A percentile compares a stretch with the other conserved stretches of the same genome.
These are phyloP conservation scores for Mrakia blollopis DNA, from an alignment of 768 basidiomycete genomes.

Conservation along the genomic window DNA sequence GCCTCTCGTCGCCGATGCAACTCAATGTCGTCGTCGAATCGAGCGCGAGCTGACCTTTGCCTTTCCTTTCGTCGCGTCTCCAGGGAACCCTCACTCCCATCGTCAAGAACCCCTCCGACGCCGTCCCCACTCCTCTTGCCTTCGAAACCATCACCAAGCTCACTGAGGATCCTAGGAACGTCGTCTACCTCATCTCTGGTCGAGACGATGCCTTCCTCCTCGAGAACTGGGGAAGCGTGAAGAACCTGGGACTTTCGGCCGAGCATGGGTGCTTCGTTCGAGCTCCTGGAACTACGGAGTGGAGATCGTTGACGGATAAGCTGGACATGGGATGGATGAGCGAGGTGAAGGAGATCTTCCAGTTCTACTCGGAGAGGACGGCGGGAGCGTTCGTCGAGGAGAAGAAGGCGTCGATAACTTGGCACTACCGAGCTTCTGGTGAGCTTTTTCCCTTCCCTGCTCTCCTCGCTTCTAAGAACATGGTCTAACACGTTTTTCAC, in stretches of 20 bases:
- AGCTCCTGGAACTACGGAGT: conserved; percentile 59
- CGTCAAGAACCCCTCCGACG: conserved; percentile 86
- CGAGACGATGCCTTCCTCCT: conserved; percentile 90
- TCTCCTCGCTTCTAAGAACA: too few species aligned
- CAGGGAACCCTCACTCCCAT: conserved; percentile 95
- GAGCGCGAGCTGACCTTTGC: not conserved
- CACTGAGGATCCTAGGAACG: conserved; percentile 72
- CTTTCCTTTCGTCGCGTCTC: not conserved
- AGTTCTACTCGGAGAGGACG: conserved; percentile 93
- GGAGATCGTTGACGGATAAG: conserved; percentile 83
- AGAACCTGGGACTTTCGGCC: conserved; percentile 79
- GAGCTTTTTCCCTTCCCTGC: too few species aligned
- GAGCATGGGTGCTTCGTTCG: conserved; percentile 94
- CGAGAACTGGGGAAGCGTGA: conserved; percentile 79
- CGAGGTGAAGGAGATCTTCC: conserved; percentile 92
- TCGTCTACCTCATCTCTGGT: conserved; percentile 96
- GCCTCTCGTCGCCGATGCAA: not conserved
- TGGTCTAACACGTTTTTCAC: too few species aligned
- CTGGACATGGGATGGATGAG: conserved; percentile 97
- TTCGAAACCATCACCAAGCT: conserved; percentile 69
- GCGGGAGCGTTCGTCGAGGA: conserved; percentile 93
- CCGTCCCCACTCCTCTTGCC: conserved; percentile 68
- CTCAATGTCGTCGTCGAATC: not conserved
- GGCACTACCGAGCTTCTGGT: conserved; percentile 75
- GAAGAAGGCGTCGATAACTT: conserved; percentile 96